Percentiles rank a stretch among this genome's conserved stretches.
These are phyloP conservation scores for Xenosphaeropsis pyriputrescens DNA, from an alignment of 2,329 filamentous ascomycete genomes.

Conservation along the genomic window DNA sequence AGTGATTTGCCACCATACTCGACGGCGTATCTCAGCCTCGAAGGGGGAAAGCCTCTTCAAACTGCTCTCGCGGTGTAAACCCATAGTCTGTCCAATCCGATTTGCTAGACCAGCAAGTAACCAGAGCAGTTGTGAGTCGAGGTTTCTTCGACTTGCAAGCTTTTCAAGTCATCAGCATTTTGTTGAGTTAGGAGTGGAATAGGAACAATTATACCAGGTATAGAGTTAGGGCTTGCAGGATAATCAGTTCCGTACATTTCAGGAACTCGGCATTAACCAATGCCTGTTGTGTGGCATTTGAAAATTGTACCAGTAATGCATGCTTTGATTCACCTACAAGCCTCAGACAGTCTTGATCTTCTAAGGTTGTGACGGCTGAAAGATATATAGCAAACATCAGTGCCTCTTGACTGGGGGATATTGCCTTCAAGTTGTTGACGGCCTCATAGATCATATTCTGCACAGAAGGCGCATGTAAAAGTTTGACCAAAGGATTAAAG, in stretches of 20 bases:
- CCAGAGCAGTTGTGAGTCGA: too few species aligned
- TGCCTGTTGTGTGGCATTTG: background rate
- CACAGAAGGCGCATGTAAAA: slow-evolving; percentile 48
- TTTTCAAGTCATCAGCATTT: too few species aligned
- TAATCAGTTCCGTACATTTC: background rate
- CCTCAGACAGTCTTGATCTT: slow-evolving; percentile 29
- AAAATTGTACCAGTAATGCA: background rate
- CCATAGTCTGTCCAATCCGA: slow-evolving; percentile 32
- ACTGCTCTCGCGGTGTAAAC: slow-evolving; percentile 26
- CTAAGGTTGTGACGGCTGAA: slow-evolving; percentile 40
- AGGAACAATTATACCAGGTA: too few species aligned
- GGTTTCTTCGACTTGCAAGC: too few species aligned
- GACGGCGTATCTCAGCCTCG: slow-evolving; percentile 41
- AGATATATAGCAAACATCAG: slow-evolving; percentile 52
- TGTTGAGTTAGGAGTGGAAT: too few species aligned
- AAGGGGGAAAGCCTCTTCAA: slow-evolving; percentile 25
- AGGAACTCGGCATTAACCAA: background rate
- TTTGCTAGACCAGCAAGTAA: too few species aligned
- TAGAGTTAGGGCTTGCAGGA: background rate
- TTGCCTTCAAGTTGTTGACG: slow-evolving; percentile 23
- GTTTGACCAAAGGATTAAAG: slow-evolving; percentile 50
- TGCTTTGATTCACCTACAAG: slow-evolving; percentile 5
- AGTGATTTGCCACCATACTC: slow-evolving; percentile 47
- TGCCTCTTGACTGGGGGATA: slow-evolving; percentile 34
- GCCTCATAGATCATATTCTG: slow-evolving; percentile 47